Evolutionary conservation across 768 basidiomycete genomes (phyloP).

Genomic region (Pleurotus giganteus): DNA sequence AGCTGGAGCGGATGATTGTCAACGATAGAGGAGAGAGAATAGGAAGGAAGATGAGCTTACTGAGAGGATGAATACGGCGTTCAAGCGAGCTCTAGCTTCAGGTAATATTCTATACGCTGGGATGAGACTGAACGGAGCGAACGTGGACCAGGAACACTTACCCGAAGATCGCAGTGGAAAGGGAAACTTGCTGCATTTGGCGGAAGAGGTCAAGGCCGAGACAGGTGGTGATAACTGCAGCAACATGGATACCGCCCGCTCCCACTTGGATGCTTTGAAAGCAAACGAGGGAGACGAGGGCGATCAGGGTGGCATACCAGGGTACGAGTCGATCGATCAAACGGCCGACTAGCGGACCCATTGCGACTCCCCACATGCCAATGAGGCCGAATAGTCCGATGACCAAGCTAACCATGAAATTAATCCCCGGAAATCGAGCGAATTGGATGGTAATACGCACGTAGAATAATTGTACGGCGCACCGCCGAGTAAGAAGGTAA

Average conservation of each 20-base stretch:
- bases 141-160: constrained; percentile 20
- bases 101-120: constrained; percentile 33
- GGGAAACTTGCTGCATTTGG: constrained; percentile 72
- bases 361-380: constrained; percentile 67
- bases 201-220: constrained; percentile 73
- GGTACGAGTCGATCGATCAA: constrained; percentile 69
- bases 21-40: not conserved
- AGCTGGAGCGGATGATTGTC: constrained; percentile 32
- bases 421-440: too few relatives aligned
- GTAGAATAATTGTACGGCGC: constrained; percentile 75
- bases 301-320: constrained; percentile 73
- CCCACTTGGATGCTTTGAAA: constrained; percentile 66
- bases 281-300: constrained; percentile 41
- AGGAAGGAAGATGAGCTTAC: constrained; percentile 33
- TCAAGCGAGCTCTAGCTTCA: constrained; percentile 65
- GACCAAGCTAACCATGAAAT: constrained; percentile 36
- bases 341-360: constrained; percentile 68
- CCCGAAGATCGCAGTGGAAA: constrained; percentile 60
- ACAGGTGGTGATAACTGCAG: constrained; percentile 65
- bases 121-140: constrained; percentile 7
- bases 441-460: constrained; percentile 36
- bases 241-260: constrained; percentile 68
- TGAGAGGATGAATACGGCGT: constrained; percentile 72
- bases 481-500: constrained; percentile 81
- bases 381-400: constrained; percentile 77